Percentiles rank a stretch among this genome's conserved stretches.
Conservation (phyloP, 306 rosid genomes). For the Quercus parvula region DNA sequence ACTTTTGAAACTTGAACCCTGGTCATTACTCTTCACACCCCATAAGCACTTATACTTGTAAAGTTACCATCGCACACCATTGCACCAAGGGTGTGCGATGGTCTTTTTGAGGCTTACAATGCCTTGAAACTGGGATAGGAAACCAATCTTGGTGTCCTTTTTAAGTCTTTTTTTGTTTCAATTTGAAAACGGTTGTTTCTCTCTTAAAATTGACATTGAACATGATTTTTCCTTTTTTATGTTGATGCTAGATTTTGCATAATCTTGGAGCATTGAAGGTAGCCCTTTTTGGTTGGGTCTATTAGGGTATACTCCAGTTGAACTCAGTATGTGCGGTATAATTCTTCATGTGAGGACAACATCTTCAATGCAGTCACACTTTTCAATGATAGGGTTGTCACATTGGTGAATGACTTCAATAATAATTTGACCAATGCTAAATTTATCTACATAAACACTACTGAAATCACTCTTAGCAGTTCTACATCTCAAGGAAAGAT, state of each 20-base stretch:
- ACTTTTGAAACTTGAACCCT: accelerated
- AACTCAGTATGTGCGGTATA: neutral
- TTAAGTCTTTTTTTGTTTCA: too few species aligned
- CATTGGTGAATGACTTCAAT: neutral
- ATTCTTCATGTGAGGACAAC: neutral
- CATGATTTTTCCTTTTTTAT: too few species aligned
- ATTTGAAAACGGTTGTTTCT: too few species aligned
- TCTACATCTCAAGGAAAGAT: neutral
- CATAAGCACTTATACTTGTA: too few species aligned
- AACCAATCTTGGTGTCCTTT: too few species aligned
- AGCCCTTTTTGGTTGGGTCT: too few species aligned
- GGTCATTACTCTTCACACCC: accelerated
- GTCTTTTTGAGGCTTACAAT: too few species aligned
- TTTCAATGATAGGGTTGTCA: neutral
- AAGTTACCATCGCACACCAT: too few species aligned
- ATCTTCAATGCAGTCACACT: neutral
- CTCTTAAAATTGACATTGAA: too few species aligned
- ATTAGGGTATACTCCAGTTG: neutral
- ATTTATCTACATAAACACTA: neutral
- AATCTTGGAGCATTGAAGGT: too few species aligned
- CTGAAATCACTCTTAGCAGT: neutral
- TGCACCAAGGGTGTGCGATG: accelerated
- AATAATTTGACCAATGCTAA: neutral
- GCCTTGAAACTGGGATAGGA: too few species aligned
- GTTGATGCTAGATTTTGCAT: too few species aligned